Evolutionary conservation across 345 rosid genomes (phyloP).

Genomic region (Geranium brycei): DNA sequence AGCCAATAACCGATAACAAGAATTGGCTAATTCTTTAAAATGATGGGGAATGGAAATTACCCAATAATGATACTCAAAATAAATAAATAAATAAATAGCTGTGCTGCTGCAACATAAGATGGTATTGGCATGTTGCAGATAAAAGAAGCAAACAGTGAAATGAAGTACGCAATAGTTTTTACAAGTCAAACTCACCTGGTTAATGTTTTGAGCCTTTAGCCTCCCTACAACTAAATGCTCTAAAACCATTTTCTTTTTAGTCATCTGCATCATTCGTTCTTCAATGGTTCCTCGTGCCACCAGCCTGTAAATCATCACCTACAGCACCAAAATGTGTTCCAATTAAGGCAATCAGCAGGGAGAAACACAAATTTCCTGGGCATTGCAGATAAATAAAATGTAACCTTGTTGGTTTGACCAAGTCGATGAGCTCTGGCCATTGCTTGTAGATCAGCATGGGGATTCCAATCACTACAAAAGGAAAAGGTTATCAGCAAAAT

Average conservation of each 20-base stretch:
- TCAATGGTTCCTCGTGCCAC: constrained; percentile 87
- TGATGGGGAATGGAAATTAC: too few relatives aligned
- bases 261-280: constrained; percentile 98
- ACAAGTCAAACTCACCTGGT: constrained; percentile 40
- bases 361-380: not conserved
- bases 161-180: too few relatives aligned
- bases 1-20: not conserved
- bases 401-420: constrained; percentile 95
- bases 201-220: constrained; percentile 88
- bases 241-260: constrained; percentile 97
- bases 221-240: constrained; percentile 99
- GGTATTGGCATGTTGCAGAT: not conserved
- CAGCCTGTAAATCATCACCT: constrained; percentile 97
- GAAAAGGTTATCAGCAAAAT: not conserved
- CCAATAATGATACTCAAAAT: too few relatives aligned
- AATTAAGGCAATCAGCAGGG: constrained; percentile 3
- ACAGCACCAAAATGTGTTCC: constrained; percentile 14
- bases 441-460: constrained; percentile 99
- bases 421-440: constrained; percentile 99
- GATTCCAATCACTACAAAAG: constrained; percentile 91
- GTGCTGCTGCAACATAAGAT: not conserved
- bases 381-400: constrained; percentile 5
- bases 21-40: too few relatives aligned
- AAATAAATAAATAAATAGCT: not conserved
- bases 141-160: too few relatives aligned